Evolutionary conservation across 768 basidiomycete genomes (phyloP).

Genomic region (Calvatia gigantea): DNA sequence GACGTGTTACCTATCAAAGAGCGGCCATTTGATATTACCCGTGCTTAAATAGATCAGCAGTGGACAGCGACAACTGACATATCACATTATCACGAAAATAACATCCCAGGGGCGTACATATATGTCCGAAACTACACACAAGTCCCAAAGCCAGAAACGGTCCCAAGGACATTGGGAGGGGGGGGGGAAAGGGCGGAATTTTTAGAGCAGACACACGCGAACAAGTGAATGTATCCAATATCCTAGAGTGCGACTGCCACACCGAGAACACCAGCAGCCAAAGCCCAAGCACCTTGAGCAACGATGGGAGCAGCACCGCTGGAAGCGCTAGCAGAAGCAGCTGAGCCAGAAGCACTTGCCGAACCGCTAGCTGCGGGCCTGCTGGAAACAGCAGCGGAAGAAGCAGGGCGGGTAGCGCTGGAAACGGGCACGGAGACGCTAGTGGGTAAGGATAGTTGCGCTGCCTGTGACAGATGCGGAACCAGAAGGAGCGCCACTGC

Average conservation of each 20-base stretch:
- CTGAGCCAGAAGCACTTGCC: background rate
- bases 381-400: background rate
- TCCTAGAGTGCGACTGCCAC: slow-evolving; percentile 2
- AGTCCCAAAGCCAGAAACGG: background rate
- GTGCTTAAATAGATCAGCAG: background rate
- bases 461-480: background rate
- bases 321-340: background rate
- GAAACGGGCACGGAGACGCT: background rate
- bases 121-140: background rate
- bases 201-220: too few relatives aligned
- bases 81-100: background rate
- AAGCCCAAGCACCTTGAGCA: slow-evolving; percentile 5
- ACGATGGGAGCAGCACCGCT: background rate
- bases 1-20: too few relatives aligned
- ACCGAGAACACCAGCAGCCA: slow-evolving; percentile 7
- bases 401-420: background rate
- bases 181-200: too few relatives aligned
- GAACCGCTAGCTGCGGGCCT: background rate
- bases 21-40: too few relatives aligned
- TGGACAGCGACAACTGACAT: background rate
- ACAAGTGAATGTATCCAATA: too few relatives aligned
- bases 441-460: background rate
- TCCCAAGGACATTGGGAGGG: too few relatives aligned
- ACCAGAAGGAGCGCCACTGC: background rate
- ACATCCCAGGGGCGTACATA: background rate